Conservation (phyloP, 805 yeast species). For the Starmerella sirachaensis region DNA sequence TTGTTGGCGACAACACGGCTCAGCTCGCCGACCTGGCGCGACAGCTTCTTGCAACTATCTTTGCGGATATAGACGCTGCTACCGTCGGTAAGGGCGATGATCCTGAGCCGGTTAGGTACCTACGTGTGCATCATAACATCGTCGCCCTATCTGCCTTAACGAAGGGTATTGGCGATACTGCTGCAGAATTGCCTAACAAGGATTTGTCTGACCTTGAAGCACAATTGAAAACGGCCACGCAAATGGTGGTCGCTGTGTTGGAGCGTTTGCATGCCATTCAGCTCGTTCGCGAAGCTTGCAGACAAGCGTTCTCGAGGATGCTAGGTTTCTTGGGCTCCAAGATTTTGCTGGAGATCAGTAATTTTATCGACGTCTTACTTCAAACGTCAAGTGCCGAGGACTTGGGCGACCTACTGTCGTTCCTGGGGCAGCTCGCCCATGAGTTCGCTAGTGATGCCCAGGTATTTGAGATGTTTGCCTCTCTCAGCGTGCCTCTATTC, state of each 20-base stretch:
- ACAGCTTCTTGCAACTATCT: conserved; percentile 16
- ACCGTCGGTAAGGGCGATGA: conserved; percentile 24
- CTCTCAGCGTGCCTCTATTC: conserved; percentile 62
- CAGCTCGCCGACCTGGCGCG: conserved; percentile 16
- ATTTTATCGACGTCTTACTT: conserved; percentile 57
- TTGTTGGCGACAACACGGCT: conserved; percentile 36
- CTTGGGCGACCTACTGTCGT: conserved; percentile 68
- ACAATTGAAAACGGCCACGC: conserved; percentile 57
- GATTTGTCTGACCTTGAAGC: conserved; percentile 29
- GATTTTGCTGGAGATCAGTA: conserved; percentile 45
- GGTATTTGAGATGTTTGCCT: conserved; percentile 62
- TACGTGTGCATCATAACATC: conserved; percentile 75
- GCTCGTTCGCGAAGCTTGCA: conserved; percentile 67
- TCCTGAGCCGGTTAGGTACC: conserved; percentile 14
- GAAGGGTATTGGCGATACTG: conserved; percentile 59
- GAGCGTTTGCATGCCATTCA: conserved; percentile 59
- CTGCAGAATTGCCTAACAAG: conserved; percentile 8
- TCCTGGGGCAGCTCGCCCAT: conserved; percentile 80
- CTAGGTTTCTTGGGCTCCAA: conserved; percentile 54
- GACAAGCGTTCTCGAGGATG: conserved; percentile 78
- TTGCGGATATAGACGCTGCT: conserved; percentile 23
- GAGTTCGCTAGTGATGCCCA: conserved; percentile 52
- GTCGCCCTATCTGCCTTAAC: conserved; percentile 85
- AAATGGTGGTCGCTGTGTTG: conserved; percentile 71
- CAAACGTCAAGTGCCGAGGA: conserved; percentile 51